These are phyloP conservation scores for Pestalotiopsis fici DNA, from an alignment of 2,329 filamentous ascomycete species.

Conservation along the genomic window DNA sequence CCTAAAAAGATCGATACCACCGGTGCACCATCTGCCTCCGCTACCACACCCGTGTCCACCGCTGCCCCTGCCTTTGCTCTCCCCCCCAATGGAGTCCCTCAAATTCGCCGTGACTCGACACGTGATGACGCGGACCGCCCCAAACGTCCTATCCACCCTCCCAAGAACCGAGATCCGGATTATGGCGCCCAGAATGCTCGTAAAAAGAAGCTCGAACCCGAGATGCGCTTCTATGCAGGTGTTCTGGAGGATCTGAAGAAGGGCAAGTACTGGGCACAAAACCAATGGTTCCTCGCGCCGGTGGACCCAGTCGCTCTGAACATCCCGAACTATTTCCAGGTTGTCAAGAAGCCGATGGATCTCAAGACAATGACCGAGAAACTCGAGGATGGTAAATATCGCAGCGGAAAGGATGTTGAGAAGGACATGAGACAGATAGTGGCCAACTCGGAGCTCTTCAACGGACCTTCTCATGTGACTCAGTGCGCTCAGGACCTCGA, in stretches of 20 bases:
- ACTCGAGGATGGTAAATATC: conserved; percentile 77
- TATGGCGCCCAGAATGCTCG: conserved; percentile 76
- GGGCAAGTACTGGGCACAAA: conserved; percentile 66
- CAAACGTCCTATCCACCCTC: conserved; percentile 91
- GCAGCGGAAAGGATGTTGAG: conserved; percentile 82
- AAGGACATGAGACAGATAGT: conserved; percentile 81
- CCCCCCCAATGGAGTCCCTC: conserved; percentile 73
- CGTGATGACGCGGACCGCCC: conserved; percentile 76
- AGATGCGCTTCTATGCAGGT: conserved; percentile 87
- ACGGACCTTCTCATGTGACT: conserved; percentile 75
- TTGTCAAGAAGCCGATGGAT: conserved; percentile 98
- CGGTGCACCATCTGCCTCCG: conserved; percentile 19
- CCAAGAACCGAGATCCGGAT: conserved; percentile 87
- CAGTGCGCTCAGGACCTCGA: conserved; percentile 72
- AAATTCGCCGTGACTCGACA: conserved; percentile 83
- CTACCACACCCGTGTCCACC: conserved; percentile 36
- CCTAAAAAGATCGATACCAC: conserved; percentile 29
- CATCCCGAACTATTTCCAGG: conserved; percentile 88
- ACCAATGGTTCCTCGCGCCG: conserved; percentile 75
- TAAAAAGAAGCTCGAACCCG: conserved; percentile 87
- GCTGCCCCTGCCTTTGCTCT: conserved; percentile 70
- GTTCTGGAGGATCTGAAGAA: conserved; percentile 78
- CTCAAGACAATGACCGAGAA: conserved; percentile 79
- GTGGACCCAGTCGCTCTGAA: conserved; percentile 94
- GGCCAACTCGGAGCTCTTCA: conserved; percentile 90